Conservation (phyloP, 768 basidiomycete genomes). For the Phaeotremella skinneri region DNA sequence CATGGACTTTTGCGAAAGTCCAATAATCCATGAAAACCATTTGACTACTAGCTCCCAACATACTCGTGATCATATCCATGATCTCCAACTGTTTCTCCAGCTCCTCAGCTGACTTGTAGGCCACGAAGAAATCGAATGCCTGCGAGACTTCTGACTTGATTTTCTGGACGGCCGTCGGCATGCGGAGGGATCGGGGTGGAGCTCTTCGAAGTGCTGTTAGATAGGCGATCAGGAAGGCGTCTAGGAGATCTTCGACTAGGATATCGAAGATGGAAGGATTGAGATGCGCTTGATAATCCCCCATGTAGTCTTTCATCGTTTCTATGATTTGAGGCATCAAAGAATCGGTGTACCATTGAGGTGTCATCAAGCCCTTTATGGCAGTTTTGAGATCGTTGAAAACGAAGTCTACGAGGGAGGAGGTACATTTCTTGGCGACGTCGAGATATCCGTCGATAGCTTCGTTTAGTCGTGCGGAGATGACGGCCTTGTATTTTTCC, state of each 20-base stretch:
- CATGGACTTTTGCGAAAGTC: conserved; percentile 86
- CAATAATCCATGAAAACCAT: conserved; percentile 91
- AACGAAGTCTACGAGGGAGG: conserved; percentile 87
- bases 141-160: conserved; percentile 77
- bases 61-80: conserved; percentile 72
- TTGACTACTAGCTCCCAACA: conserved; percentile 81
- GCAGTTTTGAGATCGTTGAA: conserved; percentile 92
- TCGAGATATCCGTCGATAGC: conserved; percentile 98
- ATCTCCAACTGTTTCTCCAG: conserved; percentile 81
- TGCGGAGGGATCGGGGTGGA: conserved; percentile 66
- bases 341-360: conserved; percentile 79
- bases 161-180: conserved; percentile 78
- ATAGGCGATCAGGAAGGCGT: conserved; percentile 84
- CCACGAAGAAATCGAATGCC: conserved; percentile 75
- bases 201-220: conserved; percentile 80
- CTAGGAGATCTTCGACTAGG: conserved; percentile 85
- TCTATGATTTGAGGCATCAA: conserved; percentile 83
- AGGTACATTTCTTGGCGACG: conserved; percentile 95
- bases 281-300: conserved; percentile 87
- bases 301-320: conserved; percentile 94
- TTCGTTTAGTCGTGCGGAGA: conserved; percentile 84
- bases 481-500: conserved; percentile 79
- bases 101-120: conserved; percentile 72
- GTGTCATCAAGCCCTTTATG: conserved; percentile 74
- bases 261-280: conserved; percentile 88